phyloP scores from a whole-genome alignment of 495 filamentous ascomycete genomes.

The Aspergillus leporis region DNA sequence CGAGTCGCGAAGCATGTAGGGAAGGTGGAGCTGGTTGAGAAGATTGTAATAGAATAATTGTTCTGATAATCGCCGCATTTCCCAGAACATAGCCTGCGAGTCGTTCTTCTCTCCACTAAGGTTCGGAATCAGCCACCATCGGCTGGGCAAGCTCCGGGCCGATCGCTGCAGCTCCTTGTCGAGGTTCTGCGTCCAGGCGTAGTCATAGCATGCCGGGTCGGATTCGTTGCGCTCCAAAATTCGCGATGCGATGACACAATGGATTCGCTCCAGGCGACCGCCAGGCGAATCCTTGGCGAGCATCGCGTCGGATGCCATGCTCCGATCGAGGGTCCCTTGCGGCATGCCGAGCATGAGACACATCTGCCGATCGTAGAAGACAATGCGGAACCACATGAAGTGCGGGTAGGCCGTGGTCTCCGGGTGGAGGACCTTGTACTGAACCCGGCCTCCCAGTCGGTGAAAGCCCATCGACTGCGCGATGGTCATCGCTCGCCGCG shows the following conservation, averaged over 20 bases:
- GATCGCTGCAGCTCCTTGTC: conserved; percentile 45
- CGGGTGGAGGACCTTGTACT: conserved; percentile 20
- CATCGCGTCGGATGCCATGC: conserved; percentile 31
- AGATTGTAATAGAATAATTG: conserved; percentile 46
- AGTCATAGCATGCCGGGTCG: conserved; percentile 9
- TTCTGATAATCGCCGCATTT: conserved; percentile 23
- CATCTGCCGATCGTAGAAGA: conserved; percentile 42
- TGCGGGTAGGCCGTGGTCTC: conserved; percentile 22
- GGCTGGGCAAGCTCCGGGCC: conserved; percentile 34
- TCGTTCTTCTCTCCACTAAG: neutral
- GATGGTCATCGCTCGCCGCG: conserved; percentile 33
- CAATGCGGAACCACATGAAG: conserved; percentile 30
- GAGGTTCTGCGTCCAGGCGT: conserved; percentile 34
- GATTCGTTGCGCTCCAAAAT: conserved; percentile 47
- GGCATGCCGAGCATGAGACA: conserved; percentile 53
- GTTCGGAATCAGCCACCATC: conserved; percentile 38
- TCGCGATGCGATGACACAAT: conserved; percentile 30
- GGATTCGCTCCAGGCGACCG: conserved; percentile 29
- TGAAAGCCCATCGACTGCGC: conserved; percentile 48
- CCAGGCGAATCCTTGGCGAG: conserved; percentile 13
- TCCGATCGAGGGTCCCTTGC: conserved; percentile 31
- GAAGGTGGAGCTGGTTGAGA: conserved; percentile 31
- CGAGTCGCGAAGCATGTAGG: conserved; percentile 28
- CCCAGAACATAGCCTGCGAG: conserved; percentile 1
- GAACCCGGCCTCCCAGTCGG: conserved; percentile 19